These are phyloP conservation scores for Lanmaoa rubissima DNA, from an alignment of 768 basidiomycete genomes.

Conservation along the genomic window DNA sequence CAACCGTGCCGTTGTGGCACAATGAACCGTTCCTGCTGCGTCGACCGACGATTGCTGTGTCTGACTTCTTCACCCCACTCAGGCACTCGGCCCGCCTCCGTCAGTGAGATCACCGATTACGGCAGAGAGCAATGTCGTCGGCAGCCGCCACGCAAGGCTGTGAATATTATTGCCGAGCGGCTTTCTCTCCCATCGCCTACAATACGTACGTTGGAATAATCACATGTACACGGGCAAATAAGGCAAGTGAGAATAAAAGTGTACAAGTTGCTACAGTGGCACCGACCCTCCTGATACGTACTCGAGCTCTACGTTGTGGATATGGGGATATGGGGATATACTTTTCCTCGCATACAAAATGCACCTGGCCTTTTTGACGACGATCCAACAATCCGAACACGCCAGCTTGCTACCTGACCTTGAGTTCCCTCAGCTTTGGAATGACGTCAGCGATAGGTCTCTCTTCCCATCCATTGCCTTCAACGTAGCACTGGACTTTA, in stretches of 20 bases:
- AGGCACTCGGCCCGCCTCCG: conserved; percentile 1
- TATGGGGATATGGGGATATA: background rate
- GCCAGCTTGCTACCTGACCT: conserved; percentile 8
- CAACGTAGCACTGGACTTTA: conserved; percentile 10
- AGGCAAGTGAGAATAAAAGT: background rate
- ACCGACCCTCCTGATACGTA: background rate
- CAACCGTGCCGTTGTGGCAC: background rate
- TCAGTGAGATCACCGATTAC: conserved; percentile 9
- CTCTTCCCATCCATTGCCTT: conserved; percentile 21
- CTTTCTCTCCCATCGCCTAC: background rate
- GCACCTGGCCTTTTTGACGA: background rate
- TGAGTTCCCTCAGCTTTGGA: conserved; percentile 29
- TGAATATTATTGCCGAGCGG: background rate
- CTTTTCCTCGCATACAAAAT: background rate
- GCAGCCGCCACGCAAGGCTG: conserved; percentile 11
- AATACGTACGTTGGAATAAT: background rate
- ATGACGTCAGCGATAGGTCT: conserved; percentile 29
- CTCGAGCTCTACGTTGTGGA: background rate
- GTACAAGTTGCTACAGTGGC: background rate
- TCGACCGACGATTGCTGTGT: conserved; percentile 16
- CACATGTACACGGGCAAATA: background rate
- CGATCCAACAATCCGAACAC: background rate
- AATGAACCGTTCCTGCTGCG: background rate
- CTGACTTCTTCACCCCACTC: background rate
- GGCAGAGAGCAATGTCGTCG: conserved; percentile 4